Percentiles rank a stretch among this genome's conserved stretches.
These are phyloP conservation scores for Skeletonema marinoi DNA, from an alignment of 108 stramenopile species.

Conservation along the genomic window DNA sequence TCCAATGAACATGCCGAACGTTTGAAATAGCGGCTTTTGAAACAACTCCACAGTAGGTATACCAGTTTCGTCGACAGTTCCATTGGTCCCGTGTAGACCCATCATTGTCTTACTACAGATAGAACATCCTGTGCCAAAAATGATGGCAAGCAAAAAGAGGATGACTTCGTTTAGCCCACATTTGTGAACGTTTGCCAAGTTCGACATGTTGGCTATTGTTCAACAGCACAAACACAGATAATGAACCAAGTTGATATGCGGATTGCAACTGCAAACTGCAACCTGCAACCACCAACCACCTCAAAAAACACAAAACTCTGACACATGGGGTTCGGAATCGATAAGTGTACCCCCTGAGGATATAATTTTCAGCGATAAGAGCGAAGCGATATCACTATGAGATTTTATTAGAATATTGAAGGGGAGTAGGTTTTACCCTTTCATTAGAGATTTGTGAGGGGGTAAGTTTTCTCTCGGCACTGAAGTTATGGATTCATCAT, in stretches of 20 bases:
- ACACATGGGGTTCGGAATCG: neutral
- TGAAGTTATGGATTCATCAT: too few relatives aligned
- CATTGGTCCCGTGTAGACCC: slow-evolving; percentile 56
- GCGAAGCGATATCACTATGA: too few relatives aligned
- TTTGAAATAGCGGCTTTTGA: slow-evolving; percentile 76
- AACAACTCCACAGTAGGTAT: slow-evolving; percentile 56
- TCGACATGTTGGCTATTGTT: slow-evolving; percentile 15
- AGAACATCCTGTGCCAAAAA: slow-evolving; percentile 86
- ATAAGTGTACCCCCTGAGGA: too few relatives aligned
- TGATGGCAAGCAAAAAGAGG: slow-evolving; percentile 80
- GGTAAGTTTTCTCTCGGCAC: too few relatives aligned
- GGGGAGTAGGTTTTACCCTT: too few relatives aligned
- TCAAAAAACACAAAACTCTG: too few relatives aligned
- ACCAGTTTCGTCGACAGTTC: slow-evolving; percentile 57
- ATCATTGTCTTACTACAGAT: slow-evolving; percentile 91
- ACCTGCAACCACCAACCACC: neutral
- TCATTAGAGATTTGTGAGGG: too few relatives aligned
- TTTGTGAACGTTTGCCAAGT: slow-evolving; percentile 47
- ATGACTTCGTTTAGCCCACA: slow-evolving; percentile 72
- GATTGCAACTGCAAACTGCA: neutral
- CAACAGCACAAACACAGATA: neutral
- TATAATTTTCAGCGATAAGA: too few relatives aligned
- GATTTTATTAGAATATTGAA: too few relatives aligned
- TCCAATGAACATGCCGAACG: slow-evolving; percentile 94
- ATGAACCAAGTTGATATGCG: too few relatives aligned